Evolutionary conservation across 805 yeast species (phyloP).

Genomic region (Saccharomycopsis oosterbeekiorum): DNA sequence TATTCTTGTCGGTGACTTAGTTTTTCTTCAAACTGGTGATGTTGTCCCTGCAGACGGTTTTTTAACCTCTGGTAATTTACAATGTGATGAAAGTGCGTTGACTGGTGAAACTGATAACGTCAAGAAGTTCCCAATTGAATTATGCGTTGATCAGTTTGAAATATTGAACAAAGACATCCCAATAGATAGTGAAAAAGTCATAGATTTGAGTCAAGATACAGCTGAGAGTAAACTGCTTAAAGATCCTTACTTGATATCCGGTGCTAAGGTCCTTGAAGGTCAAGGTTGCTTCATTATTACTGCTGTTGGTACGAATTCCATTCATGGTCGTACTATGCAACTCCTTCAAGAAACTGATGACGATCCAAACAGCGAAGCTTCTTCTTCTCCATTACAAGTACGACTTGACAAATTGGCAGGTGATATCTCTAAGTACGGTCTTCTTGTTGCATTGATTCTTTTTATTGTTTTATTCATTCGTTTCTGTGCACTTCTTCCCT

Average conservation of each 20-base stretch:
- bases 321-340: slow-evolving; percentile 87
- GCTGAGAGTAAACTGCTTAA: slow-evolving; percentile 20
- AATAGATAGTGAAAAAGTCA: slow-evolving; percentile 21
- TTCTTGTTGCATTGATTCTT: slow-evolving; percentile 71
- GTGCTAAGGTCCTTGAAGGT: slow-evolving; percentile 81
- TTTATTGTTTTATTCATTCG: slow-evolving; percentile 72
- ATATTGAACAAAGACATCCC: neutral
- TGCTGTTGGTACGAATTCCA: slow-evolving; percentile 82
- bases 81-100: slow-evolving; percentile 84
- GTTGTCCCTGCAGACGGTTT: slow-evolving; percentile 84
- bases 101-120: slow-evolving; percentile 92
- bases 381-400: slow-evolving; percentile 80
- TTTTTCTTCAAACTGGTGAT: slow-evolving; percentile 86
- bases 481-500: slow-evolving; percentile 53
- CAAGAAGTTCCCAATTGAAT: slow-evolving; percentile 49
- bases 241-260: slow-evolving; percentile 86
- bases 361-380: slow-evolving; percentile 42
- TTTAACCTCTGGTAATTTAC: slow-evolving; percentile 62
- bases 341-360: slow-evolving; percentile 37
- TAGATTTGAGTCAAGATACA: slow-evolving; percentile 30
- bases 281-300: slow-evolving; percentile 79
- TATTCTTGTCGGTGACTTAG: slow-evolving; percentile 76
- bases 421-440: slow-evolving; percentile 92
- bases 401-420: slow-evolving; percentile 77
- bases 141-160: neutral